Base-by-base conservation (phyloP, 2,329 filamentous ascomycete species). In the Amauroascus niger region DNA sequence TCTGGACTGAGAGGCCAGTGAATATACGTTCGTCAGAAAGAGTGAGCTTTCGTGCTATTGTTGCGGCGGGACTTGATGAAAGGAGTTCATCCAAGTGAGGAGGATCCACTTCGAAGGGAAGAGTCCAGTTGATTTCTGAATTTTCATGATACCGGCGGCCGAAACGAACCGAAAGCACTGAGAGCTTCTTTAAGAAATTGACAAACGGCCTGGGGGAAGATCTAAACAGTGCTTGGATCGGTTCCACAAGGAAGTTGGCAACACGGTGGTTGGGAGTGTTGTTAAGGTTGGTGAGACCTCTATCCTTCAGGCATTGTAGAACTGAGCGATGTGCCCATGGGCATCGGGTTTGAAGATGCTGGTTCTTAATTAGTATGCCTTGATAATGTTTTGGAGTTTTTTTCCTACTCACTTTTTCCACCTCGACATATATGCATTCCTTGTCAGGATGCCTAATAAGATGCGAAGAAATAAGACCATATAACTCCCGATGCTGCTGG, bases 241-340 rank as follows among this genome's bases (percentile, higher is more conserved):
- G 69, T 0, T 61, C 62, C 4, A 69, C 61, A 37, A 72, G 66
- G 35, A 71, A 72, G 40, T 64, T 62, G 28, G 52, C 41, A 68
- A 70, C 20, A 60, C 53, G 52, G 62, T 22, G 60, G 60, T 26
- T 35, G 40, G 5, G 54, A 52, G 11, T 61, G 40, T n/a, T 28
- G 46, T 46, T 22, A 7, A 16, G 24, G 16, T 40, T 28, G 18
- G 47, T 16, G 18, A 49, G 20, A 9, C 56, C 49, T 47, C 30
- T 50, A 35, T 51, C 52, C 44, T 45, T 54, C n/a, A 71, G 54
- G 52, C 65, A 67, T 22, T 62, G 59, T 22, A 64, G 56, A 35
- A 72, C 30, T 13, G 66, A 65, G 45, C 65, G 64, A 53, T 70
- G 65, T 16, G 69, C 69, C 54, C 71, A 71, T 1, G 69, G 70